Base-by-base conservation (phyloP, 2,329 filamentous ascomycete species). In the Thelonectria olida region DNA sequence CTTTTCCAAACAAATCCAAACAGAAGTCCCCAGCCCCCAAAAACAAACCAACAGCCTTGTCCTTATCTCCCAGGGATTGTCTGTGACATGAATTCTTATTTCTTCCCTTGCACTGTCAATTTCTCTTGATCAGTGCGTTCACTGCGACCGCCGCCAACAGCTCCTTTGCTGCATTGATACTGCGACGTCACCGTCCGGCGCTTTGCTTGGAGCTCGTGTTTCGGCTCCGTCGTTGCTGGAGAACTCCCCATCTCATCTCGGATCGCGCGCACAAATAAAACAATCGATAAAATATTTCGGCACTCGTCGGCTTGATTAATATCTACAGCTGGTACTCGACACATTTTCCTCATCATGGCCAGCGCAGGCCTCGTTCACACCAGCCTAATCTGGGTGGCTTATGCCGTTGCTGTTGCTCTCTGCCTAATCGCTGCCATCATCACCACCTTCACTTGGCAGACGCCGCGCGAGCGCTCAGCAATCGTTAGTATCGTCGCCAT, bases 301-400 rank as follows among this genome's bases (percentile, higher is more conserved):
- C 50, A 34, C 20, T 41, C 10, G 10, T 54, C 51, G 38, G 51
- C 17, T 22, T 27, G 5, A 23, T 41, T 47, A 28, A 45, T 20
- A 31, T 12, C 15, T 31, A 20, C 28, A 38, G 27, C 23, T 28
- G 27, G 2, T 31, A n/a, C 17, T 25, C 23, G 19, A 31, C 22
- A 19, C 22, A 55, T 27, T 27, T 31, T 48, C 41, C 39, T 62
- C 68, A 67, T 54, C 62, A 79, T 80, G 77, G 79, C 79, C 66
- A 71, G 77, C 72, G 82, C 83, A 63, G 84, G 84, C 73, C 83
- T 96, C 75, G 87, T 97, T 64, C 93, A 96, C 76, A 91, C 91
- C 56, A 92, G 92, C 73, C 85, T 98, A 68, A 98, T 98, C 78
- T 99, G 96, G 96, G 89, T 96, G 64, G 88, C 94, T 54, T 99